phyloP scores from a whole-genome alignment of 2,329 filamentous ascomycete genomes.

The Ophiostoma montium region DNA sequence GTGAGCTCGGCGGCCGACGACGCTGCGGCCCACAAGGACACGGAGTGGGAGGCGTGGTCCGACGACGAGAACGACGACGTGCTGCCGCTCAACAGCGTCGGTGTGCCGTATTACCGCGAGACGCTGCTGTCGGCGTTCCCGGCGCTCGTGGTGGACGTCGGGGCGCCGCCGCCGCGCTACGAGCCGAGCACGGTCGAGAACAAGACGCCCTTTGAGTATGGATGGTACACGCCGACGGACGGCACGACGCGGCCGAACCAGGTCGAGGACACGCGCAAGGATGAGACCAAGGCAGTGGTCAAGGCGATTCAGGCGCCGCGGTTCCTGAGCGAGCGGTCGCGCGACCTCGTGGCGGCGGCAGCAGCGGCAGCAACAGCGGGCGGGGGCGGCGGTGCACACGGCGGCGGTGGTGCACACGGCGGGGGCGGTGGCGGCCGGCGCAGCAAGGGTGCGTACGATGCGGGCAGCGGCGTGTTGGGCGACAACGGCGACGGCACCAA shows the following conservation, averaged over 20 bases:
- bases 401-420: neutral
- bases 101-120: conserved; percentile 89
- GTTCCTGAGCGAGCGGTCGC: conserved; percentile 86
- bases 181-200: conserved; percentile 56
- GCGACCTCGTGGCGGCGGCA: conserved; percentile 33
- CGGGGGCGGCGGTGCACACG: conserved; percentile 4
- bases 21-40: conserved; percentile 5
- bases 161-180: conserved; percentile 63
- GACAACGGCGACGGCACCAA: conserved; percentile 22
- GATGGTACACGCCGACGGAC: conserved; percentile 65
- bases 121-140: conserved; percentile 81
- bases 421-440: too few species aligned
- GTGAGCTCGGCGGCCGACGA: conserved; percentile 11
- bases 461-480: neutral
- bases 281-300: conserved; percentile 35
- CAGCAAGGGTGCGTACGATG: neutral
- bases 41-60: conserved; percentile 14
- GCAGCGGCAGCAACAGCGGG: too few species aligned
- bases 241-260: conserved; percentile 66
- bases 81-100: conserved; percentile 69
- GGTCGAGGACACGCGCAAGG: conserved; percentile 57
- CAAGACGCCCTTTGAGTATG: conserved; percentile 60
- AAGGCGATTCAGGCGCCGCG: conserved; percentile 65
- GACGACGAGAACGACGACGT: conserved; percentile 14
- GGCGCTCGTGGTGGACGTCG: conserved; percentile 67